A percentile compares a stretch with the other conserved stretches of the same genome.
Conservation (phyloP, 768 basidiomycete genomes). For the Pleurotus eryngii region DNA sequence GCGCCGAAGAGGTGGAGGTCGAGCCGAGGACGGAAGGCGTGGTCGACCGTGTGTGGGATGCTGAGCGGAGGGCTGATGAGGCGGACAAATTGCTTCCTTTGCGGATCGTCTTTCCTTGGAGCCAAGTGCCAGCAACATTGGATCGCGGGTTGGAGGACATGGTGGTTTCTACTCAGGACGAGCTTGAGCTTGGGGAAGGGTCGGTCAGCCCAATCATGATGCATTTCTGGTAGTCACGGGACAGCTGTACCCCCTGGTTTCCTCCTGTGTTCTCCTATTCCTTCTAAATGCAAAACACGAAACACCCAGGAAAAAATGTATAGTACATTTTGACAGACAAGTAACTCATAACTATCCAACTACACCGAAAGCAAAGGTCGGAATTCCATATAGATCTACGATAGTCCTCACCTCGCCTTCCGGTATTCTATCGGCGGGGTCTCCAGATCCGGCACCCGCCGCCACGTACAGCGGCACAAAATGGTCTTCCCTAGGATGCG, state of each 20-base stretch:
- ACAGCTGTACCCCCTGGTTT: too few relatives aligned
- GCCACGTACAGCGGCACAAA: constrained; percentile 79
- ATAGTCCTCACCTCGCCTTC: constrained; percentile 48
- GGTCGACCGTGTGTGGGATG: constrained; percentile 50
- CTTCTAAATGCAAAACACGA: too few relatives aligned
- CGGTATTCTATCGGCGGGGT: constrained; percentile 24
- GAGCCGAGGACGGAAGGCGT: constrained; percentile 54
- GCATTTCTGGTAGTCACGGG: too few relatives aligned
- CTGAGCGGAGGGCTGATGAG: constrained; percentile 18
- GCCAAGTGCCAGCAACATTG: constrained; percentile 47
- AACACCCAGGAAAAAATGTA: too few relatives aligned
- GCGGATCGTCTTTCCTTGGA: constrained; percentile 73
- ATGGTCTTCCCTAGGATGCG: constrained; percentile 79
- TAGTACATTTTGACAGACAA: too few relatives aligned
- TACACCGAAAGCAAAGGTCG: constrained; percentile 66
- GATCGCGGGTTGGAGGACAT: constrained; percentile 27
- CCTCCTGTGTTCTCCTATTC: too few relatives aligned
- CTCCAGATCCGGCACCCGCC: constrained; percentile 54
- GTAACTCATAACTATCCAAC: background rate
- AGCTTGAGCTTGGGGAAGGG: too few relatives aligned
- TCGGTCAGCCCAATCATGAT: too few relatives aligned
- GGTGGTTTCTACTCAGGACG: too few relatives aligned
- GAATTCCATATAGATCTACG: constrained; percentile 51
- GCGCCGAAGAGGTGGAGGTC: constrained; percentile 43
- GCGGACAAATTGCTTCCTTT: constrained; percentile 52